Percentiles rank a stretch among this genome's conserved stretches.
phyloP scores from a whole-genome alignment of 371 early-diverging fungal species.

The Mortierella sp. region DNA sequence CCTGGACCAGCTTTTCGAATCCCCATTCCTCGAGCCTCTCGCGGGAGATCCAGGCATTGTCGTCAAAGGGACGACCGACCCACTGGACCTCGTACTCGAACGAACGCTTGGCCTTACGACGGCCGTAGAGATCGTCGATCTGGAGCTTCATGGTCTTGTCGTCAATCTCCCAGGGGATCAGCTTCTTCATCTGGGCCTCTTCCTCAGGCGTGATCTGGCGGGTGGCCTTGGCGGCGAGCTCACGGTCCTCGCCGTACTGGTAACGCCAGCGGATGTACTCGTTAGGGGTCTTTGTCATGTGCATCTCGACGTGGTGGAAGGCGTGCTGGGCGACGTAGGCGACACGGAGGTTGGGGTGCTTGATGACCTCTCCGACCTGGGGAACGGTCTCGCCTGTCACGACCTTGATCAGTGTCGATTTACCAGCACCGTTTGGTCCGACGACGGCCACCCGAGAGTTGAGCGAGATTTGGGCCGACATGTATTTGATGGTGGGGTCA shows the following conservation, averaged over 20 bases:
- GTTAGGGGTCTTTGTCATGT: slow-evolving; percentile 73
- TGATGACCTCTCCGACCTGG: slow-evolving; percentile 75
- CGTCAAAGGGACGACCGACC: slow-evolving; percentile 69
- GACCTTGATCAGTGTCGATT: slow-evolving; percentile 86
- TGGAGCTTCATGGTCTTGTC: slow-evolving; percentile 67
- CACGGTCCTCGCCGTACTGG: slow-evolving; percentile 75
- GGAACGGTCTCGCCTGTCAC: slow-evolving; percentile 81
- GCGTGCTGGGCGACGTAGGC: slow-evolving; percentile 85
- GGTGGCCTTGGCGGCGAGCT: slow-evolving; percentile 69
- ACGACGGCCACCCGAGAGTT: slow-evolving; percentile 78
- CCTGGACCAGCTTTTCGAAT: slow-evolving; percentile 74
- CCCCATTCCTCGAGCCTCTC: slow-evolving; percentile 76
- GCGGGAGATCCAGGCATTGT: slow-evolving; percentile 79
- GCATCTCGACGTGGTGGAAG: slow-evolving; percentile 79
- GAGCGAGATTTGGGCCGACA: slow-evolving; percentile 72
- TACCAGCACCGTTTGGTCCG: slow-evolving; percentile 83
- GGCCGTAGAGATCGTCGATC: slow-evolving; percentile 69
- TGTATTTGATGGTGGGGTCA: slow-evolving; percentile 63
- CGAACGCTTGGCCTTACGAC: slow-evolving; percentile 76
- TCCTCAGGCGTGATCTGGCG: slow-evolving; percentile 72
- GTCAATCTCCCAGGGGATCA: slow-evolving; percentile 63
- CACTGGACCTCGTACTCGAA: slow-evolving; percentile 75
- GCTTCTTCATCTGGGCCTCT: slow-evolving; percentile 71
- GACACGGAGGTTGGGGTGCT: slow-evolving; percentile 77
- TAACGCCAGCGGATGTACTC: slow-evolving; percentile 80